Conservation (phyloP, 176 grass and related monocot genomes). For the Eleusine coracana region DNA sequence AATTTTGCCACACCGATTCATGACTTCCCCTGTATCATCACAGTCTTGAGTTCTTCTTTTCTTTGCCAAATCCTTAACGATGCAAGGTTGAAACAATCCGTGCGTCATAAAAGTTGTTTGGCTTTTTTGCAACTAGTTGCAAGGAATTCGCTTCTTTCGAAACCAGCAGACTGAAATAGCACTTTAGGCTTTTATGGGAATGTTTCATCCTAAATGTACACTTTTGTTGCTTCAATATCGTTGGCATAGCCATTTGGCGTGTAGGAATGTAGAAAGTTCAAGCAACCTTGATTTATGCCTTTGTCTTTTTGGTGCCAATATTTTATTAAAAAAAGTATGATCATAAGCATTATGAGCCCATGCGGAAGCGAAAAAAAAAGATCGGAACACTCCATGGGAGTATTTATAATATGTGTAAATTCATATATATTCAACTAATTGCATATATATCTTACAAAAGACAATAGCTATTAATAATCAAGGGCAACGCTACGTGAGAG, state of each 20-base stretch:
- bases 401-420: neutral
- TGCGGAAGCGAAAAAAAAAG: neutral
- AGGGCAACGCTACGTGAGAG: no score
- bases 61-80: neutral
- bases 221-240: neutral
- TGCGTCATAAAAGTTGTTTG: slow-evolving; percentile 23
- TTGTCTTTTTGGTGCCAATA: neutral
- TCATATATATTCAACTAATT: neutral
- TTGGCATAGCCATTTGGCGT: no score
- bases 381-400: neutral
- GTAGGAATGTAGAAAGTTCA: neutral
- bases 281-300: neutral
- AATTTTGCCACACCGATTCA: neutral
- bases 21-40: neutral
- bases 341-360: neutral
- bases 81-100: neutral
- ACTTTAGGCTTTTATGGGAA: slow-evolving; percentile 3
- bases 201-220: neutral
- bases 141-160: neutral
- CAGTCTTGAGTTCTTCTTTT: neutral
- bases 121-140: neutral
- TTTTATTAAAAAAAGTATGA: neutral
- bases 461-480: neutral
- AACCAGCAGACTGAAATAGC: neutral
- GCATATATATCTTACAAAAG: neutral